phyloP scores from a whole-genome alignment of 2,329 filamentous ascomycete genomes.

The Diaporthe australafricana region DNA sequence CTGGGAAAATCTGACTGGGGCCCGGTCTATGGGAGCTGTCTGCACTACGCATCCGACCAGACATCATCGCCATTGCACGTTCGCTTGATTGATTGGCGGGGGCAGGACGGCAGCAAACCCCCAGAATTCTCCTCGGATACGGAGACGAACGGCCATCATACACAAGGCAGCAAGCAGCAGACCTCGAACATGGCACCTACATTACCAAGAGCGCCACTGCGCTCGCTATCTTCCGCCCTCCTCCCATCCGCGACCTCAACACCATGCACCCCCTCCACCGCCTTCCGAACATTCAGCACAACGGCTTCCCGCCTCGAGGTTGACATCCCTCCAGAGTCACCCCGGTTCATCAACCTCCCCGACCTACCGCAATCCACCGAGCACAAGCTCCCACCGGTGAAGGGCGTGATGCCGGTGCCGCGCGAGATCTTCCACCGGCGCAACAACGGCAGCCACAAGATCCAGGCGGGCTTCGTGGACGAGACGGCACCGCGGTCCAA shows the following conservation, averaged over 20 bases:
- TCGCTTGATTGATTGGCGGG: constrained; percentile 18
- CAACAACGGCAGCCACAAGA: constrained; percentile 68
- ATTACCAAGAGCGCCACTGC: constrained; percentile 42
- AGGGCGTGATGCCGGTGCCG: constrained; percentile 86
- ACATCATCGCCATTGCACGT: constrained; percentile 27
- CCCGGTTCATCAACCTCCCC: constrained; percentile 86
- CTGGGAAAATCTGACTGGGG: constrained; percentile 28
- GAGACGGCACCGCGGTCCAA: constrained; percentile 68
- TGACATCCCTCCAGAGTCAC: constrained; percentile 84
- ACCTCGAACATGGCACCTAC: constrained; percentile 42
- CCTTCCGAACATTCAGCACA: constrained; percentile 41
- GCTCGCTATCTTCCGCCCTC: constrained; percentile 38
- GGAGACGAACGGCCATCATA: not conserved
- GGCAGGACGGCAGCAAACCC: constrained; percentile 26
- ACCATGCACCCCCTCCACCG: not conserved
- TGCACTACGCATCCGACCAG: not conserved
- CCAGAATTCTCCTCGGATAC: not conserved
- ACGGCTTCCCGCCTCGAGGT: constrained; percentile 49
- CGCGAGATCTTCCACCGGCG: constrained; percentile 78
- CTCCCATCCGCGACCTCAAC: constrained; percentile 19
- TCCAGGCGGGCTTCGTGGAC: constrained; percentile 69
- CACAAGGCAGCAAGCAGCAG: not conserved
- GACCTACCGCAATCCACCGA: constrained; percentile 77
- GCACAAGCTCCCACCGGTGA: constrained; percentile 61
- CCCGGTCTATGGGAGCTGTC: not conserved